Evolutionary conservation across 352 stramenopile genomes (phyloP).

Genomic region (Pythium oligandrum): DNA sequence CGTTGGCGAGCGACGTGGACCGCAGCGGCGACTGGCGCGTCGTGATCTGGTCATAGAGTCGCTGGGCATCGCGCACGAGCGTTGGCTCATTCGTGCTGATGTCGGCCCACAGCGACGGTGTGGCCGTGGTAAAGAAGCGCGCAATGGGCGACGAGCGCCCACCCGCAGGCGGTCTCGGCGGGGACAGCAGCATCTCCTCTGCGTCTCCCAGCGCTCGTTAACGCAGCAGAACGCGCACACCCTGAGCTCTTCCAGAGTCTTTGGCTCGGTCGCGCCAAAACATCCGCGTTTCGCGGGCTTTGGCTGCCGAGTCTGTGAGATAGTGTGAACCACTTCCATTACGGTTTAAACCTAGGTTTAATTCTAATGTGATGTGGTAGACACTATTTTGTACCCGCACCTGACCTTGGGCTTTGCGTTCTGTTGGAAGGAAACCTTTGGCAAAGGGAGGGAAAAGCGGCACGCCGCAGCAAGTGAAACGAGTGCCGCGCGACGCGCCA

Average conservation of each 20-base stretch:
- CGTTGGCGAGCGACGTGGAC: constrained; percentile 15
- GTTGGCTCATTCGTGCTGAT: constrained; percentile 11
- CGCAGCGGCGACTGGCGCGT: constrained; percentile 25
- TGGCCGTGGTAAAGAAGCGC: constrained; percentile 19
- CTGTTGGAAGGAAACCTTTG: no score
- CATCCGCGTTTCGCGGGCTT: no score
- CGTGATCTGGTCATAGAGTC: constrained; percentile 28
- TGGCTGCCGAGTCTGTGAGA: background rate
- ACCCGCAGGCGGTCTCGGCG: constrained; percentile 3
- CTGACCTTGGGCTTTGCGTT: no score
- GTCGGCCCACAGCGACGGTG: constrained; percentile 21
- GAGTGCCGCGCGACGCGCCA: background rate
- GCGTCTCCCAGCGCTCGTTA: no score
- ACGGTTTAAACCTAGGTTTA: background rate
- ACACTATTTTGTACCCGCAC: constrained; percentile 2
- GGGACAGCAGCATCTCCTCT: constrained; percentile 10
- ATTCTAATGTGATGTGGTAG: constrained; percentile 2
- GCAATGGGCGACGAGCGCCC: constrained; percentile 4
- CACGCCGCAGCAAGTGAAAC: no score
- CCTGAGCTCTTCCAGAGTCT: no score
- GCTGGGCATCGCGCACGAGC: constrained; percentile 19
- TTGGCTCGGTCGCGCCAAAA: no score
- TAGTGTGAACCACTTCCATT: constrained; percentile 5
- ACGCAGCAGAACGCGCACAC: no score
- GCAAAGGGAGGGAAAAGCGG: background rate